Conservation (phyloP, 2,329 filamentous ascomycete genomes). For the Sporothrix globosa region DNA sequence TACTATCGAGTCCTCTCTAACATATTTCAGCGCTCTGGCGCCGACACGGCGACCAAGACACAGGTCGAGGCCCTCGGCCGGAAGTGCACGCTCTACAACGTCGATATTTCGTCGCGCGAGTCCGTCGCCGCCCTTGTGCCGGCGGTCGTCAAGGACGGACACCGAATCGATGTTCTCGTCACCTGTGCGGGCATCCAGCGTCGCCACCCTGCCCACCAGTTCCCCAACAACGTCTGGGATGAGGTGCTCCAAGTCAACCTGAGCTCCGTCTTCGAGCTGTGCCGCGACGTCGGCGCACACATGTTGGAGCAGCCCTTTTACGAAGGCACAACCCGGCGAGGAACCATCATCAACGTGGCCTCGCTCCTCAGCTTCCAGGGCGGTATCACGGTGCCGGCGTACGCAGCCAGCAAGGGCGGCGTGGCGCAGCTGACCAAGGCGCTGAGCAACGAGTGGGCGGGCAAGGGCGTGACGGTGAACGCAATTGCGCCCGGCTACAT, state of each 20-base stretch:
- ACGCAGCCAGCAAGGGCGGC: conserved; percentile 83
- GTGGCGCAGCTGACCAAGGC: conserved; percentile 84
- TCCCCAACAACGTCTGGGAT: conserved; percentile 77
- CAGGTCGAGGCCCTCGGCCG: conserved; percentile 68
- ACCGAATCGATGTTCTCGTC: conserved; percentile 70
- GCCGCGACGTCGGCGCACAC: conserved; percentile 76
- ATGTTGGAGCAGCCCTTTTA: conserved; percentile 64
- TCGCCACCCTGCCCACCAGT: conserved; percentile 73
- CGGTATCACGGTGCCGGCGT: conserved; percentile 84
- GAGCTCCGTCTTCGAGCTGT: conserved; percentile 75
- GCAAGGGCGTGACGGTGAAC: conserved; percentile 80
- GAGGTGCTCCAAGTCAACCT: conserved; percentile 86
- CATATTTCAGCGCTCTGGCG: conserved; percentile 42
- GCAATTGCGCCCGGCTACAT: conserved; percentile 90
- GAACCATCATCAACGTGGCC: conserved; percentile 82
- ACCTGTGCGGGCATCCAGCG: conserved; percentile 88
- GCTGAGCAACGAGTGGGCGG: conserved; percentile 82
- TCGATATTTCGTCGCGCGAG: conserved; percentile 65
- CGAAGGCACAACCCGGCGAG: conserved; percentile 54
- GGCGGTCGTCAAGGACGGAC: conserved; percentile 52
- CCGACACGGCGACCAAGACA: conserved; percentile 57
- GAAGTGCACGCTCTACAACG: conserved; percentile 67
- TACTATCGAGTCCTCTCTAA: neutral
- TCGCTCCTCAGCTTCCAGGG: conserved; percentile 83
- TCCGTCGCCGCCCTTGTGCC: conserved; percentile 66